Percentiles rank a stretch among this genome's conserved stretches.
phyloP scores from a whole-genome alignment of 139 green algal genomes.

The Yamagishiella unicocca region DNA sequence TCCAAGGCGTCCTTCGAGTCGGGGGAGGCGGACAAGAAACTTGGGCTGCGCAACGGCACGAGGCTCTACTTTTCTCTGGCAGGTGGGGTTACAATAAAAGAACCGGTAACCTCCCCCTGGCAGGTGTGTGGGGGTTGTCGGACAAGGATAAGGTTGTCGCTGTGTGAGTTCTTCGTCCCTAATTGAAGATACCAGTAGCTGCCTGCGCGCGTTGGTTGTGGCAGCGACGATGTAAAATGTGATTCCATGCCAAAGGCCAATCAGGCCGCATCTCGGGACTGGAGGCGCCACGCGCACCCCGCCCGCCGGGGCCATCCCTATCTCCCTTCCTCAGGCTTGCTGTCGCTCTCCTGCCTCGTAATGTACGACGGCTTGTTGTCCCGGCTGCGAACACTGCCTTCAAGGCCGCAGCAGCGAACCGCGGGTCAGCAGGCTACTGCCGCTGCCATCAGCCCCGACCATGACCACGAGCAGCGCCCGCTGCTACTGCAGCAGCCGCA shows the following conservation, averaged over 20 bases:
- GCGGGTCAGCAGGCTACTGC: background rate
- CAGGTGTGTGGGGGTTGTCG: too few relatives aligned
- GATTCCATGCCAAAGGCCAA: too few relatives aligned
- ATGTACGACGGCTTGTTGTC: conserved; percentile 66
- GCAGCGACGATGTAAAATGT: too few relatives aligned
- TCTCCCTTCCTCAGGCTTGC: background rate
- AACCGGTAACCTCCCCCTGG: too few relatives aligned
- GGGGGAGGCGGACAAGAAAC: background rate
- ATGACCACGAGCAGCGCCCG: background rate
- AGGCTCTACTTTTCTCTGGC: conserved; percentile 75
- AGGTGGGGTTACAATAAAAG: conserved; percentile 31
- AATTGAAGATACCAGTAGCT: too few relatives aligned
- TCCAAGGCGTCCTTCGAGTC: conserved; percentile 75
- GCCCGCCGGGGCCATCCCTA: background rate
- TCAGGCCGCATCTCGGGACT: too few relatives aligned
- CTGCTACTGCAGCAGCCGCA: background rate
- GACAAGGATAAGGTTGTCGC: too few relatives aligned
- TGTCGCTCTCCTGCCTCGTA: conserved; percentile 56
- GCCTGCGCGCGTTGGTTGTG: too few relatives aligned
- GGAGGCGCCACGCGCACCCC: too few relatives aligned
- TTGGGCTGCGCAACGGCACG: conserved; percentile 59
- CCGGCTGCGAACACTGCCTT: background rate
- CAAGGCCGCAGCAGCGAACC: background rate
- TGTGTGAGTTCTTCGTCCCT: too few relatives aligned
- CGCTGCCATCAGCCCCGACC: background rate